Percentiles rank a stretch among this genome's conserved stretches.
Conservation (phyloP, 257 asterid species). For the Oldenlandia corymbosa region DNA sequence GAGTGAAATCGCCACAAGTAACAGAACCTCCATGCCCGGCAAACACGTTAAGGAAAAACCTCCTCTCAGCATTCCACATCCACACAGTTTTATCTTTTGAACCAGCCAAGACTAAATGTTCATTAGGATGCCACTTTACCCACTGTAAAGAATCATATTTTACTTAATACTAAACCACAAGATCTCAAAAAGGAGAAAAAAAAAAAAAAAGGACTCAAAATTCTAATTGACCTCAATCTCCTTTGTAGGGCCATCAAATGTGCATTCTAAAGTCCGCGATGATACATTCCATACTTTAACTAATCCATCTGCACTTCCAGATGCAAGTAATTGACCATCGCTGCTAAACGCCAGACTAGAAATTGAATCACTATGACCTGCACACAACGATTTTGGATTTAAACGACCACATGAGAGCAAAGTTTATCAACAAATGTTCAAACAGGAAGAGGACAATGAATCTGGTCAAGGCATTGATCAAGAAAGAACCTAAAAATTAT, state of each 20-base stretch:
- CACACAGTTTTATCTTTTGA: conserved; percentile 74
- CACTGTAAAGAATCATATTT: conserved; percentile 43
- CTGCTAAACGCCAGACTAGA: conserved; percentile 67
- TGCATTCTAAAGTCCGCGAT: conserved; percentile 47
- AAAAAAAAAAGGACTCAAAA: too few relatives aligned
- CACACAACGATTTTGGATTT: conserved; percentile 9
- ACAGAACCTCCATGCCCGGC: conserved; percentile 68
- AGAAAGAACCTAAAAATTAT: neutral
- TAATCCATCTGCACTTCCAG: conserved; percentile 84
- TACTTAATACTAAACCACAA: conserved; percentile 7
- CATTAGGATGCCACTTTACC: conserved; percentile 94
- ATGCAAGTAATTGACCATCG: conserved; percentile 85
- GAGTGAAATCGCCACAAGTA: conserved; percentile 90
- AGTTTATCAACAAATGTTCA: neutral
- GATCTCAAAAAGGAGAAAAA: conserved; percentile 13
- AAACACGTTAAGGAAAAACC: conserved; percentile 47
- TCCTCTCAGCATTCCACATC: conserved; percentile 94
- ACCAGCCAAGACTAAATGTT: conserved; percentile 81
- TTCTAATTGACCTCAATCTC: conserved; percentile 75
- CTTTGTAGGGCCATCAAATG: conserved; percentile 78
- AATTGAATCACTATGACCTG: conserved; percentile 84
- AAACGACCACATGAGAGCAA: conserved; percentile 14
- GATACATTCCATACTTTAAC: conserved; percentile 72
- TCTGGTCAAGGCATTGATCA: neutral
- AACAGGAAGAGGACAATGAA: neutral